Percentiles rank a stretch among this genome's conserved stretches.
Evolutionary conservation across 768 basidiomycete species (phyloP).

Genomic region (Phlegmacium glaucopus): DNA sequence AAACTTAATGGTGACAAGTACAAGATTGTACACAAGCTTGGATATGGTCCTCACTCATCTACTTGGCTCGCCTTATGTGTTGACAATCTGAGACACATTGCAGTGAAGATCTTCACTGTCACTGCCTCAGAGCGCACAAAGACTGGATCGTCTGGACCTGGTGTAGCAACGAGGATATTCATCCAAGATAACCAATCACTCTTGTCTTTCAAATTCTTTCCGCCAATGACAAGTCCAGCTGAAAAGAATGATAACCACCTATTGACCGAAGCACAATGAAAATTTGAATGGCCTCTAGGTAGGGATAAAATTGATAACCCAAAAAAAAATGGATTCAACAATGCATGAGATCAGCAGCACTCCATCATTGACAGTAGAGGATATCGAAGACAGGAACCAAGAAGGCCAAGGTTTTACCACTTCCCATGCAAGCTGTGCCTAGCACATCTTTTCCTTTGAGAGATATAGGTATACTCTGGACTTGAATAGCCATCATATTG

Average conservation of each 20-base stretch:
- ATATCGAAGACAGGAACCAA: constrained; percentile 91
- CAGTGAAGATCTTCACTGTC: constrained; percentile 14
- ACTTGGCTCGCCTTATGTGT: constrained; percentile 12
- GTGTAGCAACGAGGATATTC: constrained; percentile 99
- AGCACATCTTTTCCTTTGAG: constrained; percentile 95
- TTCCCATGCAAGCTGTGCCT: constrained; percentile 93
- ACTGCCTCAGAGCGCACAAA: constrained; percentile 8
- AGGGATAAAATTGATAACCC: background rate
- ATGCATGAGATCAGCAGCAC: constrained; percentile 83
- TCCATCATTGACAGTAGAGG: constrained; percentile 88
- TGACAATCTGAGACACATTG: constrained; percentile 4
- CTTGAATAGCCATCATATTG: constrained; percentile 90
- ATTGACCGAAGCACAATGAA: constrained; percentile 95
- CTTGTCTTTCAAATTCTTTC: constrained; percentile 94
- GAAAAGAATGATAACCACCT: constrained; percentile 87
- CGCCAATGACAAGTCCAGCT: constrained; percentile 93
- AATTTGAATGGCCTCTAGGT: constrained; percentile 86
- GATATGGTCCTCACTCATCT: constrained; percentile 14
- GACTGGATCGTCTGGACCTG: constrained; percentile 54
- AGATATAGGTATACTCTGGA: constrained; percentile 84
- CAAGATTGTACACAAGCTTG: constrained; percentile 14
- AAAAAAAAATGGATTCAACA: background rate
- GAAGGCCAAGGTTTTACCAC: constrained; percentile 96
- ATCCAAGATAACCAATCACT: constrained; percentile 83
- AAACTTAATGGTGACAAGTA: constrained; percentile 10